Base-by-base conservation (phyloP, 306 rosid species). In the Vachellia pachyceras region DNA sequence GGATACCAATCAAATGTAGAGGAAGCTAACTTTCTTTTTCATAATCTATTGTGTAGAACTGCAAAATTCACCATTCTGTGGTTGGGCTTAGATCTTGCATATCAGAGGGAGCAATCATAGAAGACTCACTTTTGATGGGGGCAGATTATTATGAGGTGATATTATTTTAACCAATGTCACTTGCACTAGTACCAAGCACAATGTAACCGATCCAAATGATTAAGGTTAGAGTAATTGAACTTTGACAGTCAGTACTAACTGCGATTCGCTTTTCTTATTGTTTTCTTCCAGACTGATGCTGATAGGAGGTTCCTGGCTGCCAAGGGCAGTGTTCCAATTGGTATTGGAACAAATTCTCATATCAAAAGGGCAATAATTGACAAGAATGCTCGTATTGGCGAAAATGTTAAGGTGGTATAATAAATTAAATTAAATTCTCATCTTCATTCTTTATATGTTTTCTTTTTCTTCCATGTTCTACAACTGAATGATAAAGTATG, bases 91-190 rank as follows among this genome's bases (percentile, higher is more conserved):
- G 98, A 69, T 93, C 99, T 76, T 96, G 97, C 88, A 92, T 96
- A 81, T 90, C 97, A 1, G 99, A 96, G 86, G 99, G 99, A 84
- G 98, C 98, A 57, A 87, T 96, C 79, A 91, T 95, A 63, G 99
- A 95, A 85, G 99, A 95, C 84, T 85, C 98, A 0, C 84, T 95
- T 78, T 83, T 95, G 89, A 95, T 95, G 98, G 99, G 98, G 39
- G 99, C 99, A 55, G 99, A 95, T 89, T 95, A 93, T 80, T 96
- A 96, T 71, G 99, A 93, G 98, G 99, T 93, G 78, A 85, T 79
- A 57, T 54, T 58, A 66, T 35, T 65, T 14, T 65, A 36, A 36
- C 41, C 72, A 37, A 69, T 25, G 70, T 46, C 33, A 15, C 66
- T 66, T 40, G 5, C 39, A 18, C 41, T 58, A 35, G 18, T 75